phyloP scores from a whole-genome alignment of 352 stramenopile genomes.

The Phytophthora melonis region DNA sequence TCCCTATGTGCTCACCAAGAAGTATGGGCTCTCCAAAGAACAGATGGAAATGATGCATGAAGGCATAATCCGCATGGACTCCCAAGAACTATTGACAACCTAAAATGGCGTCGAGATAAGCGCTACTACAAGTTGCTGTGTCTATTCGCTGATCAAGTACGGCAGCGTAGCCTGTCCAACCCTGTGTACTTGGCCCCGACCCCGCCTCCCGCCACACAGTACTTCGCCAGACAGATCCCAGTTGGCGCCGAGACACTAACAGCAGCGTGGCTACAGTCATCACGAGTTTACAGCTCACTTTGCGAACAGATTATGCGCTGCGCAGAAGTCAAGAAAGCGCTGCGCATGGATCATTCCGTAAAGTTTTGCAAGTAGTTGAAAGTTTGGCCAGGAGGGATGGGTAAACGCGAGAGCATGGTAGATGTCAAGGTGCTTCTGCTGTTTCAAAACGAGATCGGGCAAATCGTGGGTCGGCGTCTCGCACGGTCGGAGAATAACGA shows the following conservation, averaged over 20 bases:
- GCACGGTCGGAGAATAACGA: background rate
- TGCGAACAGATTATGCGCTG: slow-evolving; percentile 12
- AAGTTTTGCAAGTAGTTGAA: slow-evolving; percentile 20
- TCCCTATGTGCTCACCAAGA: background rate
- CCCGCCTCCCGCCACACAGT: background rate
- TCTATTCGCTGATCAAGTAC: background rate
- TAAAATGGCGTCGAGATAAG: background rate
- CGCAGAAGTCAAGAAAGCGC: slow-evolving; percentile 2
- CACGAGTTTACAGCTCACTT: background rate
- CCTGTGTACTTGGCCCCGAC: background rate
- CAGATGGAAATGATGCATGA: background rate
- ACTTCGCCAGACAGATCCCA: background rate
- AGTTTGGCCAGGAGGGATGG: background rate
- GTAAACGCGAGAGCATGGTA: background rate
- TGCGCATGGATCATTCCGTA: slow-evolving; percentile 15
- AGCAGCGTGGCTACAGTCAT: slow-evolving; percentile 1
- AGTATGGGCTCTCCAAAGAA: background rate
- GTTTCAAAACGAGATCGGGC: slow-evolving; percentile 9
- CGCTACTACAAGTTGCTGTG: background rate
- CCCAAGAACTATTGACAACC: background rate
- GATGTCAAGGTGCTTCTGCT: slow-evolving; percentile 19
- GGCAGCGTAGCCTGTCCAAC: background rate
- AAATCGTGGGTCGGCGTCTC: slow-evolving; percentile 1
- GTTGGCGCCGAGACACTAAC: background rate
- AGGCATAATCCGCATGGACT: slow-evolving; percentile 9